Base-by-base conservation (phyloP, 2,329 filamentous ascomycete species). In the Talaromyces sp. region DNA sequence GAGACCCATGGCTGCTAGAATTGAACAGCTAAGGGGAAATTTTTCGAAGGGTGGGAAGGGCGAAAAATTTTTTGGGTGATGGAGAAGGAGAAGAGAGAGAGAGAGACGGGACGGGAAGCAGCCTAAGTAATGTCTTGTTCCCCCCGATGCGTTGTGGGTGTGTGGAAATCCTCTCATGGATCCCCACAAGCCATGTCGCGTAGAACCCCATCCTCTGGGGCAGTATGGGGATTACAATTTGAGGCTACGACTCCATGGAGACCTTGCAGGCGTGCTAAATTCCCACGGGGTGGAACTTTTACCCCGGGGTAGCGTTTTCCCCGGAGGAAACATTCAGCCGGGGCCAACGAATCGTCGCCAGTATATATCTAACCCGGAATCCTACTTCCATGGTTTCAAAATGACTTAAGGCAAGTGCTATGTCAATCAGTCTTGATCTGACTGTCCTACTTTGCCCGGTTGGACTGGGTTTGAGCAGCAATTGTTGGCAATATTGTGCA, bases 301-400 rank as follows among this genome's bases (percentile, higher is more conserved):
- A 54, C 33, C 39, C 64, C 65, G 66, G 66, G 66, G 65, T 58
- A 68, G 65, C 54, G 61, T 69, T 69, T 64, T 69, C 64, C 66
- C 66, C 65, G 59, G 54, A 58, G 29, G 52, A 63, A 66, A 64
- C 62, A 47, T 64, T 67, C 64, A 67, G 60, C 64, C 64, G 63
- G 53, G 39, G 35, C 30, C 43, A 58, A 47, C 47, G 50, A 63
- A 56, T 55, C 39, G 47, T 46, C 41, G 22, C 47, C 17, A 48
- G 53, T 55, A 58, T 57, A 62, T 58, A 55, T 56, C 49, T 42
- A 51, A 56, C 46, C 30, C 50, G 52, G 49, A 47, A 49, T 30
- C 51, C 49, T 39, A 51, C 39, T 58, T 58, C 47, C 52, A 49
- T n/a, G 37, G 43, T 19, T 39, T 19, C 16, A 10, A n/a, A 51